These are phyloP conservation scores for Zoysia matrella DNA, from an alignment of 202 grass and related monocot genomes.

Conservation along the genomic window DNA sequence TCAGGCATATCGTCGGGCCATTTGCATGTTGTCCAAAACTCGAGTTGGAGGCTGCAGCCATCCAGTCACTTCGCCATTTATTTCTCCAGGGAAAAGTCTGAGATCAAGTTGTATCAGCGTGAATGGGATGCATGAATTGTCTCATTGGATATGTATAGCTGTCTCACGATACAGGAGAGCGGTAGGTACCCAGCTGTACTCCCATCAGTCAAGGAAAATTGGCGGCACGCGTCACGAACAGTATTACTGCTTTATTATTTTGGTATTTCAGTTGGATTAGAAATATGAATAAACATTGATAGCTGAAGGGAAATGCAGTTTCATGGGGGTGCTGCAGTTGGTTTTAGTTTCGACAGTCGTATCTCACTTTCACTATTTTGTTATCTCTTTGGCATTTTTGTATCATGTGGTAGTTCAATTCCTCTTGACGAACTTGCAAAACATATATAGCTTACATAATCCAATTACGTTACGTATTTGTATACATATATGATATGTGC, in stretches of 20 bases:
- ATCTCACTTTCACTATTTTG: no score
- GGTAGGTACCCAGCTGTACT: conserved; percentile 1
- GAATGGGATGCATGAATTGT: background rate
- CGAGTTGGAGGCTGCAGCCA: background rate
- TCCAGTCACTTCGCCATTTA: background rate
- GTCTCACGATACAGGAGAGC: background rate
- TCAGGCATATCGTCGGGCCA: background rate
- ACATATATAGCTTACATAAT: no score
- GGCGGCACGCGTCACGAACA: conserved; percentile 8
- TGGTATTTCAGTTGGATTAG: background rate
- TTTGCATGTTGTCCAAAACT: background rate
- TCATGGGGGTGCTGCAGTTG: background rate
- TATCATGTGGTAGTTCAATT: no score
- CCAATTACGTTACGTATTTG: no score
- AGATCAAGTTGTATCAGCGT: background rate
- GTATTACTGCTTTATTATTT: background rate
- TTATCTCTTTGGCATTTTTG: no score
- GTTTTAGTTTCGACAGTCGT: no score
- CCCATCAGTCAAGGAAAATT: conserved; percentile 14
- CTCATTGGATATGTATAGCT: background rate
- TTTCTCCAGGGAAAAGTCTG: conserved; percentile 4
- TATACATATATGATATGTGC: no score
- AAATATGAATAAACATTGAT: background rate
- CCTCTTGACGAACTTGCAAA: no score
- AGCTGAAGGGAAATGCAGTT: background rate